These are phyloP conservation scores for Lunasporangiospora selenospora DNA, from an alignment of 192 early-diverging fungal genomes.

Conservation along the genomic window DNA sequence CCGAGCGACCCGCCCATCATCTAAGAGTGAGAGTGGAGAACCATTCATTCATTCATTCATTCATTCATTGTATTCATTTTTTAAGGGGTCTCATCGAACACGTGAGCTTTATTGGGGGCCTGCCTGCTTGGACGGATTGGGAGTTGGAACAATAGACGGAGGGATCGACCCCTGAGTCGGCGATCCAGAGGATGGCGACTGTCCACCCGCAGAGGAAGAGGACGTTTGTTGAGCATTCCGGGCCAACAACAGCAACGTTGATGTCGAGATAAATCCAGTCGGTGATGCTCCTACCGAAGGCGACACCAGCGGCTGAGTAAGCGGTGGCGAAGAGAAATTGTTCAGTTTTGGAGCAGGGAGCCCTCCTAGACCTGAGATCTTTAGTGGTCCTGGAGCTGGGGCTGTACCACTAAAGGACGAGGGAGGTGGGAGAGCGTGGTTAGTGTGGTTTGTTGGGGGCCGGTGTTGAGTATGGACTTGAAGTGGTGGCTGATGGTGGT, in stretches of 20 bases:
- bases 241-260: conserved; percentile 34
- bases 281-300: conserved; percentile 26
- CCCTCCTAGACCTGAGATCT: neutral
- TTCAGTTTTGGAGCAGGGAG: neutral
- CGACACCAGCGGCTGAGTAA: conserved; percentile 27
- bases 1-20: too few species aligned
- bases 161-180: too few species aligned
- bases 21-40: too few species aligned
- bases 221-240: conserved; percentile 5
- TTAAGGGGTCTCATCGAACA: too few species aligned
- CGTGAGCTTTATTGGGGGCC: too few species aligned
- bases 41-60: too few species aligned
- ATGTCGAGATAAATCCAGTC: conserved; percentile 33
- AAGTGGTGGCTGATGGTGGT: neutral
- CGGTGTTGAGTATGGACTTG: neutral
- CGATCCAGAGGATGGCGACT: conserved; percentile 5
- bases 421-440: neutral
- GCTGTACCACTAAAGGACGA: neutral
- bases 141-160: too few species aligned
- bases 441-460: conserved; percentile 1
- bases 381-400: neutral
- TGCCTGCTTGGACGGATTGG: too few species aligned
- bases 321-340: conserved; percentile 10
- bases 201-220: neutral
- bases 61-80: too few species aligned